Conservation (phyloP, 441 rosid species). For the Lepidium campestre region DNA sequence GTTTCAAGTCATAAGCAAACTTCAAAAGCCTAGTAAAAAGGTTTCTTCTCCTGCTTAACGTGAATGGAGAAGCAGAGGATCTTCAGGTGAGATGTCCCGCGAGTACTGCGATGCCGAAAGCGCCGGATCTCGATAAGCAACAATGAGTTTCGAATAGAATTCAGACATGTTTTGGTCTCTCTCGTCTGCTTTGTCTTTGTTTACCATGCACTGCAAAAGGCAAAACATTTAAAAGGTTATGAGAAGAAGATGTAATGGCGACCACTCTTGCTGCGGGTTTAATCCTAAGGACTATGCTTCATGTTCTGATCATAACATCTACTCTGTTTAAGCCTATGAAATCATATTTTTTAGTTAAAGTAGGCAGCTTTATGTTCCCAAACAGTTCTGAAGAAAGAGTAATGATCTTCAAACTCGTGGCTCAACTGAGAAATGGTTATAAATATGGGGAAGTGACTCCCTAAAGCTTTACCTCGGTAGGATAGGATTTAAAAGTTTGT, state of each 20-base stretch:
- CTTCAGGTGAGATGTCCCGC: constrained; percentile 32
- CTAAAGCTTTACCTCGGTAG: constrained; percentile 62
- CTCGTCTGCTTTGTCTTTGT: constrained; percentile 65
- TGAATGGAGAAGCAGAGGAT: constrained; percentile 43
- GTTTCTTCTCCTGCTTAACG: not conserved
- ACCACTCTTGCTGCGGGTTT: not conserved
- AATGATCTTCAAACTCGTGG: not conserved
- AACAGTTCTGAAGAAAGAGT: not conserved
- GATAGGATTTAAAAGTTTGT: constrained; percentile 60
- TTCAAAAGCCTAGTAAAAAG: not conserved
- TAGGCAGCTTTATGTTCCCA: not conserved
- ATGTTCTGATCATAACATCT: not conserved
- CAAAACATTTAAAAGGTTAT: not conserved
- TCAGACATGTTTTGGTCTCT: constrained; percentile 50
- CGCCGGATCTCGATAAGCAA: constrained; percentile 76
- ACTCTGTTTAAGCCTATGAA: not conserved
- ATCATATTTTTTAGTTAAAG: not conserved
- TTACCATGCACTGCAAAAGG: constrained; percentile 61
- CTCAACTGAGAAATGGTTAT: not conserved
- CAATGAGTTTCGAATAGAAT: constrained; percentile 48
- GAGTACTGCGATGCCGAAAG: constrained; percentile 38
- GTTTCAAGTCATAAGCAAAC: constrained; percentile 1
- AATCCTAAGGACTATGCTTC: not conserved
- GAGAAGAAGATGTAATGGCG: not conserved
- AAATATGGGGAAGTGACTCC: not conserved